Evolutionary conservation across 2,329 filamentous ascomycete species (phyloP).

Genomic region (Botrytis paeoniae): DNA sequence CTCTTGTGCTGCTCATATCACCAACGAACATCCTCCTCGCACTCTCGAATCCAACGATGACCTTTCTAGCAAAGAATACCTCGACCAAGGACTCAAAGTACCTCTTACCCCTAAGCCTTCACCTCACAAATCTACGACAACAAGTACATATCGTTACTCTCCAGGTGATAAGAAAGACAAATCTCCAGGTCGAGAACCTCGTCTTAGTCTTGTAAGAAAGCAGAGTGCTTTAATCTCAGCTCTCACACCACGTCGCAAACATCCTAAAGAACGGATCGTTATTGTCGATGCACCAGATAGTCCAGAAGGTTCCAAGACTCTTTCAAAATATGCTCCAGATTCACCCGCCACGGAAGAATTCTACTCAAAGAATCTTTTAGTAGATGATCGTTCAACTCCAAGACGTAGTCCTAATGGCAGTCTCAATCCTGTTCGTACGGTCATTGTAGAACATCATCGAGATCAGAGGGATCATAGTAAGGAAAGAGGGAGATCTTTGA

Average conservation of each 20-base stretch:
- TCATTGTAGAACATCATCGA: constrained; percentile 14
- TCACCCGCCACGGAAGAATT: constrained; percentile 38
- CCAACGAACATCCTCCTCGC: constrained; percentile 44
- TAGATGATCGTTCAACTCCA: constrained; percentile 31
- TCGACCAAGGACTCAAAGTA: constrained; percentile 19
- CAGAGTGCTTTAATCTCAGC: constrained; percentile 27
- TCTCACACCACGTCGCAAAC: constrained; percentile 28
- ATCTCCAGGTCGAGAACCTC: constrained; percentile 35
- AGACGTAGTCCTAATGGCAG: constrained; percentile 26
- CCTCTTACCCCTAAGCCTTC: constrained; percentile 35
- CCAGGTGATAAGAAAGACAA: constrained; percentile 36
- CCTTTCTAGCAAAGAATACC: constrained; percentile 34
- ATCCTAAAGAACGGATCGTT: constrained; percentile 45
- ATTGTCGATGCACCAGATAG: constrained; percentile 47
- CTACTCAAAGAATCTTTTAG: constrained; percentile 30
- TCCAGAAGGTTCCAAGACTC: constrained; percentile 43
- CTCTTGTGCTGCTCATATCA: constrained; percentile 44
- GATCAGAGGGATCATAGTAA: constrained; percentile 7
- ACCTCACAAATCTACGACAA: constrained; percentile 35
- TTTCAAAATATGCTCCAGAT: constrained; percentile 43
- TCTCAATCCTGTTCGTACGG: constrained; percentile 20
- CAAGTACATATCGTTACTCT: constrained; percentile 21
- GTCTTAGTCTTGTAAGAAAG: constrained; percentile 39
- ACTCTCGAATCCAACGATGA: constrained; percentile 38
- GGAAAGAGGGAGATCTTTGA: constrained; percentile 1